Conservation (phyloP, 805 yeast species). For the Sugiyamaella smithiae region DNA sequence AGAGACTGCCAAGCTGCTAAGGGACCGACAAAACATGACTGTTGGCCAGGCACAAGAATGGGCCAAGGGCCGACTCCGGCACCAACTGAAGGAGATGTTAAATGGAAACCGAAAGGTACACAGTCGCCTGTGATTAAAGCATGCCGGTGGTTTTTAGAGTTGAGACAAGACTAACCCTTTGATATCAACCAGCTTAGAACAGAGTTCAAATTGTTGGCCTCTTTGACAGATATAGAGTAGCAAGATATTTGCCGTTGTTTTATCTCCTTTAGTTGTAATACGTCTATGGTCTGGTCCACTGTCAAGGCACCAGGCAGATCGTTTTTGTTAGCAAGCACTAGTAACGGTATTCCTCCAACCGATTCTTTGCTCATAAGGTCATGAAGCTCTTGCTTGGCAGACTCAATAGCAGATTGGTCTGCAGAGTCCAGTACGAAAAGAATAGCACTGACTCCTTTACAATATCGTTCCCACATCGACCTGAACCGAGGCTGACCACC, state of each 20-base stretch:
- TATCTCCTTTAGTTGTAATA: constrained; percentile 32
- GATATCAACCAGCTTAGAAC: constrained; percentile 38
- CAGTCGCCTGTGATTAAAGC: neutral
- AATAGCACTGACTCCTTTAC: constrained; percentile 37
- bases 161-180: constrained; percentile 11
- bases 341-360: constrained; percentile 34
- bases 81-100: neutral
- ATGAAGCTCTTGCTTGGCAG: constrained; percentile 35
- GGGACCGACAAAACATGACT: neutral
- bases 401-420: constrained; percentile 30
- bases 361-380: constrained; percentile 31
- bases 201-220: constrained; percentile 33
- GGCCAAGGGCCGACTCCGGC: neutral
- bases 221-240: constrained; percentile 38
- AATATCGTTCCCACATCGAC: constrained; percentile 40
- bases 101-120: neutral
- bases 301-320: constrained; percentile 32
- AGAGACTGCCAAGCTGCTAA: neutral
- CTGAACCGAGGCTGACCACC: constrained; percentile 41
- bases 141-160: neutral
- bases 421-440: constrained; percentile 38
- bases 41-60: neutral
- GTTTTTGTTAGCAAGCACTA: constrained; percentile 38
- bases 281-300: constrained; percentile 34
- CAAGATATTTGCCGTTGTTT: constrained; percentile 35